Evolutionary conservation across 108 stramenopile species (phyloP), one percentile per base, ranked within the genome.

Genomic region (Pseudonitzschia pungens): DNA sequence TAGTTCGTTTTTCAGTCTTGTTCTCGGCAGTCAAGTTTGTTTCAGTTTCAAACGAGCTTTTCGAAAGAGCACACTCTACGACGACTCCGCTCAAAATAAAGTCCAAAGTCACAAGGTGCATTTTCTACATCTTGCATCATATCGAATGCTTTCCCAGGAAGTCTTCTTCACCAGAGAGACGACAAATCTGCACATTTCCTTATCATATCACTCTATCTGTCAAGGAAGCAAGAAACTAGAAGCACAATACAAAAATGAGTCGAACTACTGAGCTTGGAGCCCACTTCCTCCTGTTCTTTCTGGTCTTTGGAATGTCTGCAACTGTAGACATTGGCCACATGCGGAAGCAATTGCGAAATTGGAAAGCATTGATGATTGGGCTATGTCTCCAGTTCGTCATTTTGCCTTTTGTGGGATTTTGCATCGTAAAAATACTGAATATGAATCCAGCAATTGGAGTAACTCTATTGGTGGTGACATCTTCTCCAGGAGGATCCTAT

Each of bases 401-500:
- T 28, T 74, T 97, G 71, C 96, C 96, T 21, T 76, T 94, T 28
- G 63, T 94, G 71, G 96, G 94, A 53, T 97, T 86, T 71, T 54
- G 82, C 2, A 74, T 84, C 8, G 89, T 93, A 15, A 76, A 80
- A n/a, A 45, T 80, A 6, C 62, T 91, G 43, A 55, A 71, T 0
- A 69, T 90, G 56, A 70, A 80, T 51, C 60, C 73, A 62, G 70
- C 77, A n/a, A 79, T 88, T 73, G 90, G 88, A 32, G 78, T 95
- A 36, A 85, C 86, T 3, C 73, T 97, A 14, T 72, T 97, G 53
- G 85, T 97, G 27, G 92, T 97, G 12, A 90, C 89, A 21, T 76
- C 83, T 20, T 83, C 81, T 73, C 96, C 96, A 9, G 96, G 96
- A 45, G 96, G 96, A 12, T 81, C 81, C 45, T 97, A 97, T 69